Conservation (phyloP, 805 yeast genomes). For the Priceomyces fermenticarens region DNA sequence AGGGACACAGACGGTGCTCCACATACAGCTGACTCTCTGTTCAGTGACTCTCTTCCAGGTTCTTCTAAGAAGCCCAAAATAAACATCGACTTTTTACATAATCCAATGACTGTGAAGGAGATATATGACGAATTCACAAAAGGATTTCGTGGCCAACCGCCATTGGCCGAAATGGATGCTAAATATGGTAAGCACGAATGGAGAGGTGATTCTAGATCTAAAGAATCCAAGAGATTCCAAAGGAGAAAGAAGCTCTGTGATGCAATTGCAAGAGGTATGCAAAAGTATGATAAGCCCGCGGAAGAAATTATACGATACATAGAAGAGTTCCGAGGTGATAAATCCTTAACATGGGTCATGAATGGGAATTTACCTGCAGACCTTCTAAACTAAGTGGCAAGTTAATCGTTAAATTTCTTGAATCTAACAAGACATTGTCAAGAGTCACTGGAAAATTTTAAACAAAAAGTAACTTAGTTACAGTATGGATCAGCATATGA, state of each 20-base stretch:
- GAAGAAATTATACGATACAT: constrained; percentile 40
- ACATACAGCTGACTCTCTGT: constrained; percentile 5
- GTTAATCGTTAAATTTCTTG: too few relatives aligned
- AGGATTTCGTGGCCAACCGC: constrained; percentile 43
- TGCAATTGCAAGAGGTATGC: constrained; percentile 40
- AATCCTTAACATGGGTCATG: constrained; percentile 46
- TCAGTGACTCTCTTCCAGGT: constrained; percentile 3
- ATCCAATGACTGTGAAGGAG: constrained; percentile 43
- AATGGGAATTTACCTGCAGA: constrained; percentile 42
- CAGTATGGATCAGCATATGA: too few relatives aligned
- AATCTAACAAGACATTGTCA: too few relatives aligned
- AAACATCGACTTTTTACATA: constrained; percentile 37
- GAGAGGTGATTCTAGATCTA: constrained; percentile 45
- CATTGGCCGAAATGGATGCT: constrained; percentile 40
- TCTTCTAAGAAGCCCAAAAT: constrained; percentile 34
- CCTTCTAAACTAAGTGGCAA: constrained; percentile 10
- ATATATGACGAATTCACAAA: constrained; percentile 44
- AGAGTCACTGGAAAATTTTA: too few relatives aligned
- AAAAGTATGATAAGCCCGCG: constrained; percentile 35
- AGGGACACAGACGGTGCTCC: constrained; percentile 3
- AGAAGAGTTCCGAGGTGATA: constrained; percentile 41
- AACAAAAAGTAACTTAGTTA: too few relatives aligned
- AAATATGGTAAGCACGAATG: constrained; percentile 43
- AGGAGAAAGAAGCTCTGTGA: constrained; percentile 43
- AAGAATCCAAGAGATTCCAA: constrained; percentile 42